Percentiles rank a stretch among this genome's conserved stretches.
phyloP scores from a whole-genome alignment of 2,329 filamentous ascomycete genomes.

The Fusarium proliferatum region DNA sequence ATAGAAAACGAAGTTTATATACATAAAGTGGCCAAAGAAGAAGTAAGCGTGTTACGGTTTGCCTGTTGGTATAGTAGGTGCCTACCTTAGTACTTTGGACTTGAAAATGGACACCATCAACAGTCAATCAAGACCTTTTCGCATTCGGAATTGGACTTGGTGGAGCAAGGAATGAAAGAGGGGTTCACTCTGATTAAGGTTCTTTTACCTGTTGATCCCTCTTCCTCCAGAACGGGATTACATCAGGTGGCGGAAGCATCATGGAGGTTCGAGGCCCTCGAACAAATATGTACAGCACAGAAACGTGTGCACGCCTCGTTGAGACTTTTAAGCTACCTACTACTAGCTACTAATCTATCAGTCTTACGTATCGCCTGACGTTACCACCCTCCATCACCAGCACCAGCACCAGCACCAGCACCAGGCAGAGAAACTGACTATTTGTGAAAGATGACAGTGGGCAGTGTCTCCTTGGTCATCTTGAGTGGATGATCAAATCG shows the following conservation, averaged over 20 bases:
- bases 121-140: conserved; percentile 21
- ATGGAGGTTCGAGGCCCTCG: conserved; percentile 21
- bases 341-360: neutral
- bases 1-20: neutral
- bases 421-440: neutral
- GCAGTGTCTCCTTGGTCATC: conserved; percentile 6
- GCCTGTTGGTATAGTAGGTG: neutral
- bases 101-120: neutral
- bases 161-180: conserved; percentile 2
- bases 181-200: neutral
- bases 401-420: too few relatives aligned
- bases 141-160: conserved; percentile 6
- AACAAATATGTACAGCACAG: neutral
- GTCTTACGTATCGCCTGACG: conserved; percentile 28
- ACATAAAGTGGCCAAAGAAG: neutral
- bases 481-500: neutral
- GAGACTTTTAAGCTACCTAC: neutral
- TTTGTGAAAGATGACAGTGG: conserved; percentile 7
- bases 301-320: neutral
- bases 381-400: conserved; percentile 1
- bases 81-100: neutral
- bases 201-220: conserved; percentile 7
- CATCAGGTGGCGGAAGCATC: conserved; percentile 42
- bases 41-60: neutral
- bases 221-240: conserved; percentile 22